Evolutionary conservation across 2,329 filamentous ascomycete species (phyloP), one percentile per base, ranked within the genome.

Genomic region (Ascochyta viciae-villosae): DNA sequence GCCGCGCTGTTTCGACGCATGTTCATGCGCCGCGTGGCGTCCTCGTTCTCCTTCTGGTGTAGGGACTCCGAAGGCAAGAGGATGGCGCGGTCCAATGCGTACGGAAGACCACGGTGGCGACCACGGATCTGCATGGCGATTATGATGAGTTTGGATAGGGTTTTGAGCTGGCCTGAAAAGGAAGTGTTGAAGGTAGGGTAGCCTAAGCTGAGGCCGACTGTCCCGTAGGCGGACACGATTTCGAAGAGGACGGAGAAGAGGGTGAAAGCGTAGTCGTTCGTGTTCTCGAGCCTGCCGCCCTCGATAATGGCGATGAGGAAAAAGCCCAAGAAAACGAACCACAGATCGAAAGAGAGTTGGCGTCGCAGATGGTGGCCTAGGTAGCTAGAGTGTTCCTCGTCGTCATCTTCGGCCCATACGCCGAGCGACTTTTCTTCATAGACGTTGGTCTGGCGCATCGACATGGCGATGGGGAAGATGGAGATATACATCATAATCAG

Each of bases 401-500:
- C 77, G 26, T 37, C 64, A 19, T 83, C 81, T 33, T 78, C 78
- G 45, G 79, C 80, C 69, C 89, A 92, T 27, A 96, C 86, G 5
- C 91, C 91, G 0, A 95, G 83, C 0, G 88, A 91, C 63, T 89
- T 91, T 73, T 98, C 94, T 76, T 97, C 94, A 79, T 98, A 98
- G 2, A 97, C 94, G 73, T 98, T 98, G 55, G 94, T 97, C 62
- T 91, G 84, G 49, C 94, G 92, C 67, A 98, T 90, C 6, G 91
- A 95, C 68, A 98, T 98, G 72, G 95, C 94, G 66, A 98, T 96
- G 5, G 94, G 94, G 66, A 96, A 96, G 57, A 97, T 91, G 54
- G 93, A 96, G 60, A 98, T 96, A 76, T 98, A 98, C 95, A 98
- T 98, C 95, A 98, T 98, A 76, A 98, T 88, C 76, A 98, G 81